Evolutionary conservation across 768 basidiomycete species (phyloP).

Genomic region (Mycena crocata): DNA sequence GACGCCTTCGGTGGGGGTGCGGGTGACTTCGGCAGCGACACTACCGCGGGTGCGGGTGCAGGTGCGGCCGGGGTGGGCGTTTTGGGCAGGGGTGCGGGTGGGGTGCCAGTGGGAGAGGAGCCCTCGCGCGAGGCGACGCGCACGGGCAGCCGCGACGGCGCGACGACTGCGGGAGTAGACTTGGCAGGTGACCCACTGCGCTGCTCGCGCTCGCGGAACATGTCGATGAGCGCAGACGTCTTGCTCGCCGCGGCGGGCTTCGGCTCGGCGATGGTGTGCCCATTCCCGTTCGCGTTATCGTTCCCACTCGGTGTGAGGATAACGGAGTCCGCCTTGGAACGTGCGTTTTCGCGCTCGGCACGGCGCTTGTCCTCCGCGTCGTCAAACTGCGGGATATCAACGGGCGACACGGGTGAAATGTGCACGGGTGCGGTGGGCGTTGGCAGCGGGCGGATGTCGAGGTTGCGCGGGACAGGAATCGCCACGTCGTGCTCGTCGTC

Average conservation of each 20-base stretch:
- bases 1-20: slow-evolving; percentile 38
- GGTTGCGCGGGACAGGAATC: slow-evolving; percentile 17
- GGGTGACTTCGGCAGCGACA: slow-evolving; percentile 27
- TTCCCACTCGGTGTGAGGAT: slow-evolving; percentile 32
- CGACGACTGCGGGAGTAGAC: slow-evolving; percentile 25
- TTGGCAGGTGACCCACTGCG: slow-evolving; percentile 51
- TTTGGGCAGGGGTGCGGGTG: slow-evolving; percentile 28
- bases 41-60: slow-evolving; percentile 41
- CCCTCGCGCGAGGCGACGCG: slow-evolving; percentile 39
- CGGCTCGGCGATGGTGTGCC: slow-evolving; percentile 21
- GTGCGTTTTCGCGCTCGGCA: background rate
- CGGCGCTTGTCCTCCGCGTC: slow-evolving; percentile 13
- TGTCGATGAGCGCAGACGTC: slow-evolving; percentile 84
- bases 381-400: slow-evolving; percentile 14
- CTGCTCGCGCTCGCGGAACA: slow-evolving; percentile 83
- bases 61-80: slow-evolving; percentile 37
- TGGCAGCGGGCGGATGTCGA: slow-evolving; percentile 30
- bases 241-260: slow-evolving; percentile 58
- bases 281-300: slow-evolving; percentile 33
- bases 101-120: slow-evolving; percentile 27
- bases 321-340: slow-evolving; percentile 9
- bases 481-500: slow-evolving; percentile 37
- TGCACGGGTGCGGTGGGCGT: slow-evolving; percentile 15
- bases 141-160: slow-evolving; percentile 56
- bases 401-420: slow-evolving; percentile 17